Conservation (phyloP, 352 stramenopile species). For the Pythium oligandrum region DNA sequence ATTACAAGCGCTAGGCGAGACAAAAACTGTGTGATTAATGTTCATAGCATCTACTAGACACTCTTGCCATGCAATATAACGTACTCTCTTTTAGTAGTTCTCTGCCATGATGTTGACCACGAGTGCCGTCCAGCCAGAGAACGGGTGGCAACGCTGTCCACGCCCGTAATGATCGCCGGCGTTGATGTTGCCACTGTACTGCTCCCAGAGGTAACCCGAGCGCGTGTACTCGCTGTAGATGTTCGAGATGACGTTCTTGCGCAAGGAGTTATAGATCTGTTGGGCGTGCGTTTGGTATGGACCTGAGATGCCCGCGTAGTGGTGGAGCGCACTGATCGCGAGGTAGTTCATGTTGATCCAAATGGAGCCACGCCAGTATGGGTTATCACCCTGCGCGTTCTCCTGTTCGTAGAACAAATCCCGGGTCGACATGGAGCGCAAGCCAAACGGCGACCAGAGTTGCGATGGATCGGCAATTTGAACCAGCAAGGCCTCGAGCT, state of each 20-base stretch:
- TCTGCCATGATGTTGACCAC: conserved; percentile 93
- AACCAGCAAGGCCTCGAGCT: conserved; percentile 50
- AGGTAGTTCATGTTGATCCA: conserved; percentile 95
- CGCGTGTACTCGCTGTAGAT: conserved; percentile 78
- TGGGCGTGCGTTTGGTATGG: conserved; percentile 41
- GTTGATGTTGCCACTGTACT: conserved; percentile 85
- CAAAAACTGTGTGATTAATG: not conserved
- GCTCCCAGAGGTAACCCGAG: conserved; percentile 92
- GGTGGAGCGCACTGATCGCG: conserved; percentile 73
- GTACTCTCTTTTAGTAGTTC: conserved; percentile 51
- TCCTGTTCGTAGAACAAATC: conserved; percentile 86
- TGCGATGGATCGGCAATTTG: conserved; percentile 57
- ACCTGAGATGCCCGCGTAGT: conserved; percentile 54
- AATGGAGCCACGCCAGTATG: conserved; percentile 92
- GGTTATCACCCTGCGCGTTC: conserved; percentile 88
- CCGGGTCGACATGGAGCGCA: conserved; percentile 84
- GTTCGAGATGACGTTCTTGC: conserved; percentile 55
- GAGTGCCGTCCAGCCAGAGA: conserved; percentile 92
- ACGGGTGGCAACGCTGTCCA: conserved; percentile 89
- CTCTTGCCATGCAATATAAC: no score
- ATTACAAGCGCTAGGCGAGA: conserved; percentile 39
- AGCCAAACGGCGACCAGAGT: conserved; percentile 71
- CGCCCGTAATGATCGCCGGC: conserved; percentile 43
- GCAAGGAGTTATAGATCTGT: conserved; percentile 42
- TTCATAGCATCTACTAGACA: not conserved